Evolutionary conservation across 768 basidiomycete species (phyloP), one percentile per base, ranked within the genome.

Genomic region (Podaxis sp.): DNA sequence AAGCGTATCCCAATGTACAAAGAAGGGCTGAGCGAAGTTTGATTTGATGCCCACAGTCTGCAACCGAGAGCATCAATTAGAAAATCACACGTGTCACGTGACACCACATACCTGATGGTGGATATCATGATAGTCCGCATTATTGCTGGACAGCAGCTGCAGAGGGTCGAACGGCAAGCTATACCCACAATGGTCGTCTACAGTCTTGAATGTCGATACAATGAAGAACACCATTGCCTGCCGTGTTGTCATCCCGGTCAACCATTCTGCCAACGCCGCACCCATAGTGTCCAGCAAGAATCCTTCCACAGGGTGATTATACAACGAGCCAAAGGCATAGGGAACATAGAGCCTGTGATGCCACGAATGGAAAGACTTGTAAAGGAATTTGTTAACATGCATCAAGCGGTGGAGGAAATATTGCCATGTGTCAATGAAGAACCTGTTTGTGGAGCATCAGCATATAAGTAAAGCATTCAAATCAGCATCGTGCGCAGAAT

Each of bases 301-400:
- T 1, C 95, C 97, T 70, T 99, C 97, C 37, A 98, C 66, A 0
- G 95, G 95, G 71, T 98, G 96, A 73, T 98, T 99, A 80, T 99
- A 99, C 4, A 98, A 79, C 18, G 97, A 90, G 16, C 97, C 97
- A 68, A 90, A 99, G 0, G 97, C 93, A 69, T 97, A 98, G 0
- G 97, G 95, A 5, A 96, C 94, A 71, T 98, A 96, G 6, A 99
- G 86, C 7, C 94, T 83, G 72, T 99, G 97, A 73, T 99, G 97
- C 74, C 89, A 88, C 0, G 93, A 93, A 73, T 99, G 97, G 64
- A 98, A 80, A 56, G 91, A 86, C 65, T 86, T 90, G 77, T 96
- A 99, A 35, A 98, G 80, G 74, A 84, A 98, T 65, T 87, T 90
- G 78, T 92, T 93, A 67, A 84, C 75, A 76, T 98, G 97, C 89